Evolutionary conservation across 208 protist species (phyloP).

Genomic region (Trypanosoma avium): DNA sequence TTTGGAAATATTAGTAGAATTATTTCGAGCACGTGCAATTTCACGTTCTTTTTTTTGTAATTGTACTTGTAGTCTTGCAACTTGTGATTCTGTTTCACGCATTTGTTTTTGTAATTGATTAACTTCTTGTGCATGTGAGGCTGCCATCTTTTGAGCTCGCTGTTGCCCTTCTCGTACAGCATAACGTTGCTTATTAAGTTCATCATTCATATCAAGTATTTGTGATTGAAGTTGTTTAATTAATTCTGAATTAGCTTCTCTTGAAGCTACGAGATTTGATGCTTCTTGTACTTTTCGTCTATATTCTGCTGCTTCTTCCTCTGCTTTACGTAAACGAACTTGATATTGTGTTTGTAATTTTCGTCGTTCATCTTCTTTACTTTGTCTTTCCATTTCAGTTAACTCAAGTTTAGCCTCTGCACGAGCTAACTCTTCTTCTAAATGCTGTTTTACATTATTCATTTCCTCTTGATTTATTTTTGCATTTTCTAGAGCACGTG

Average conservation of each 20-base stretch:
- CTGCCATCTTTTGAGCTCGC: constrained; percentile 29
- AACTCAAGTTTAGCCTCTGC: constrained; percentile 44
- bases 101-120: constrained; percentile 48
- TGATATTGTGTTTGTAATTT: constrained; percentile 36
- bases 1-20: constrained; percentile 1
- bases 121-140: constrained; percentile 52
- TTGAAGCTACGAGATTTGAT: constrained; percentile 25
- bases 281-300: constrained; percentile 41
- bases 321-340: constrained; percentile 41
- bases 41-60: constrained; percentile 41
- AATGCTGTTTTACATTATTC: constrained; percentile 24
- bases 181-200: constrained; percentile 44
- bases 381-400: constrained; percentile 39
- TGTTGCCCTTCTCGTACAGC: constrained; percentile 38
- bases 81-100: constrained; percentile 32
- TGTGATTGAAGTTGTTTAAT: constrained; percentile 43
- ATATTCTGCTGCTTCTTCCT: constrained; percentile 45
- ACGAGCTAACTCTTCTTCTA: constrained; percentile 45
- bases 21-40: constrained; percentile 28
- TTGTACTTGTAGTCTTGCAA: constrained; percentile 32
- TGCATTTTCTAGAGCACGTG: constrained; percentile 33
- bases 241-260: constrained; percentile 27
- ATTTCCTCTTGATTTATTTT: constrained; percentile 30
- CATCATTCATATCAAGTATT: constrained; percentile 41
- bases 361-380: constrained; percentile 40